A percentile compares a stretch with the other conserved stretches of the same genome.
Evolutionary conservation across 495 filamentous ascomycete genomes (phyloP).

Genomic region (Aspergillus asperescens): DNA sequence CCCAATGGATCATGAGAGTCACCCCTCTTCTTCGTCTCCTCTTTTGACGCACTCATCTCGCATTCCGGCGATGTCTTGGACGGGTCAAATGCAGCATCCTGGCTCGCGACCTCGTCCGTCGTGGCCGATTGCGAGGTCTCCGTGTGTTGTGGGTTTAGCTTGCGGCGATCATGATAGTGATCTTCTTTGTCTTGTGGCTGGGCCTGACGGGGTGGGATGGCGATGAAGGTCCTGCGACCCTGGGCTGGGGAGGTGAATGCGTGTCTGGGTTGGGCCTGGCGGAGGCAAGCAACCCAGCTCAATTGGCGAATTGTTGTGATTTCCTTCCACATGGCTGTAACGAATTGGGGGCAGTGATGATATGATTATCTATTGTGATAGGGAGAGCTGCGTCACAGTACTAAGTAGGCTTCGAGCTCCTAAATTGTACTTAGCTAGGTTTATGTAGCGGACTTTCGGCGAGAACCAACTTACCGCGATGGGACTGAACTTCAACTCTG

Average conservation of each 20-base stretch:
- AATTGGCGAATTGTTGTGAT: not conserved
- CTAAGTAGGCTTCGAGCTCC: not conserved
- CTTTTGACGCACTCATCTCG: constrained; percentile 39
- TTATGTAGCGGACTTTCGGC: too few relatives aligned
- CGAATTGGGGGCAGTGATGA: not conserved
- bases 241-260: not conserved
- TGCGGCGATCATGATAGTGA: constrained; percentile 50
- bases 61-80: constrained; percentile 51
- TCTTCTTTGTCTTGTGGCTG: constrained; percentile 21
- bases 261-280: not conserved
- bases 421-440: not conserved
- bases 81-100: constrained; percentile 54
- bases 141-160: constrained; percentile 47
- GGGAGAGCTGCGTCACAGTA: too few relatives aligned
- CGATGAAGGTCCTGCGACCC: constrained; percentile 4
- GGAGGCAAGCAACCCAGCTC: not conserved
- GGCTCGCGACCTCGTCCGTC: constrained; percentile 48
- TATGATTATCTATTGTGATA: too few relatives aligned
- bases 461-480: not conserved
- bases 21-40: constrained; percentile 28
- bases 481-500: not conserved
- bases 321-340: constrained; percentile 6
- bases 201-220: constrained; percentile 1
- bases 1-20: constrained; percentile 47
- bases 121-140: constrained; percentile 57